phyloP scores from a whole-genome alignment of 225 moss, liverwort and hornwort genomes.

The Antitrichia curtipendula region DNA sequence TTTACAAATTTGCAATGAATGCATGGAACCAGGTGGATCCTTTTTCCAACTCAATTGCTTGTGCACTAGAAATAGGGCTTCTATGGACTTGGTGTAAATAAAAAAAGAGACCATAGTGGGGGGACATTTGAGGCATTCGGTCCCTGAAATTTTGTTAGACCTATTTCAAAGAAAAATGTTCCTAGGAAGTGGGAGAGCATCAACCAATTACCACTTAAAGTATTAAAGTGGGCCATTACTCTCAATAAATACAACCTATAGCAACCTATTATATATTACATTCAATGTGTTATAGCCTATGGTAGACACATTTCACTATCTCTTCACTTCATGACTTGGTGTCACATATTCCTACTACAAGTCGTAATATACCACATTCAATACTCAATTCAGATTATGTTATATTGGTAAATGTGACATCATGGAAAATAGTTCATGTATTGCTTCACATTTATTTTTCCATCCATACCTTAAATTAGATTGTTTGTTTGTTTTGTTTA shows the following conservation, averaged over 20 bases:
- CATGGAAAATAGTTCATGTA: neutral
- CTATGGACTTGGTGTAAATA: neutral
- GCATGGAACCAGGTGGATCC: neutral
- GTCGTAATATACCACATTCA: neutral
- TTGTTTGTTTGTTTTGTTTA: too few relatives aligned
- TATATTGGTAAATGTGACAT: neutral
- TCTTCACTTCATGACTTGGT: rapidly evolving
- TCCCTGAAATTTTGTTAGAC: neutral
- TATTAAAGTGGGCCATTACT: neutral
- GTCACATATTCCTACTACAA: too few relatives aligned
- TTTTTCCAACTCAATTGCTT: neutral
- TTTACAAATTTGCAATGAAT: neutral
- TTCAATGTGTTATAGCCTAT: neutral
- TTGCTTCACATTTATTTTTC: neutral
- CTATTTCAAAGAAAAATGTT: neutral
- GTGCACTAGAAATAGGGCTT: neutral
- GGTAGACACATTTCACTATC: neutral
- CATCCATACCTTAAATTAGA: too few relatives aligned
- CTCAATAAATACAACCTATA: neutral
- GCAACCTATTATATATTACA: neutral
- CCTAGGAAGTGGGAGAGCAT: neutral
- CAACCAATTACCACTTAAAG: neutral
- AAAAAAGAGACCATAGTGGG: neutral
- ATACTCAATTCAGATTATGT: neutral
- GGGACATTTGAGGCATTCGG: neutral